These are phyloP conservation scores for Zygosaccharomyces sapae DNA, from an alignment of 1,139 yeast genomes.

Conservation along the genomic window DNA sequence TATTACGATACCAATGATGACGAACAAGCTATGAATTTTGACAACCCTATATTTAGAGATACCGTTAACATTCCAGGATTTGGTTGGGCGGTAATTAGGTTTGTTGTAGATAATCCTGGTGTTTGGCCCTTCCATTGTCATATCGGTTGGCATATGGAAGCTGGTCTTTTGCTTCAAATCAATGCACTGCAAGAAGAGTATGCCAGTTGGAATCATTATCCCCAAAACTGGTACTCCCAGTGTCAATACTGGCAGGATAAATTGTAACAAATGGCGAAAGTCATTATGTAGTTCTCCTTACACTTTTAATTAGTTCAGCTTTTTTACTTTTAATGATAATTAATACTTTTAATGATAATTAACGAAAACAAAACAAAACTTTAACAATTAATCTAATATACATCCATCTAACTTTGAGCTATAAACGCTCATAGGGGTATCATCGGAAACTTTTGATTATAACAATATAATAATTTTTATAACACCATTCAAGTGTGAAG, in stretches of 20 bases:
- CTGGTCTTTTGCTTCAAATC: conserved; percentile 28
- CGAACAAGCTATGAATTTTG: conserved; percentile 40
- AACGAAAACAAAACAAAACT: background rate
- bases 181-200: conserved; percentile 25
- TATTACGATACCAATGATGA: conserved; percentile 43
- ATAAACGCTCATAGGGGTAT: background rate
- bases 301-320: no score
- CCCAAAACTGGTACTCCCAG: conserved; percentile 16
- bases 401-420: background rate
- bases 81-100: conserved; percentile 54
- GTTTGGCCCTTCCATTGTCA: conserved; percentile 80
- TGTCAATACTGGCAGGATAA: conserved; percentile 13
- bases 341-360: background rate
- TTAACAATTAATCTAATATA: background rate
- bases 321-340: background rate
- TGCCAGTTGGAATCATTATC: conserved; percentile 21
- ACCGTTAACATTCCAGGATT: conserved; percentile 56
- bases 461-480: background rate
- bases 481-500: conserved; percentile 1
- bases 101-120: conserved; percentile 70
- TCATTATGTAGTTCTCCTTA: no score
- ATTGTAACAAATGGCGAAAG: background rate
- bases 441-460: background rate
- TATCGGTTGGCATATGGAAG: conserved; percentile 60
- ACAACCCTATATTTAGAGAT: conserved; percentile 57